Evolutionary conservation across 768 basidiomycete species (phyloP).

Genomic region (Suillus ampliporus): DNA sequence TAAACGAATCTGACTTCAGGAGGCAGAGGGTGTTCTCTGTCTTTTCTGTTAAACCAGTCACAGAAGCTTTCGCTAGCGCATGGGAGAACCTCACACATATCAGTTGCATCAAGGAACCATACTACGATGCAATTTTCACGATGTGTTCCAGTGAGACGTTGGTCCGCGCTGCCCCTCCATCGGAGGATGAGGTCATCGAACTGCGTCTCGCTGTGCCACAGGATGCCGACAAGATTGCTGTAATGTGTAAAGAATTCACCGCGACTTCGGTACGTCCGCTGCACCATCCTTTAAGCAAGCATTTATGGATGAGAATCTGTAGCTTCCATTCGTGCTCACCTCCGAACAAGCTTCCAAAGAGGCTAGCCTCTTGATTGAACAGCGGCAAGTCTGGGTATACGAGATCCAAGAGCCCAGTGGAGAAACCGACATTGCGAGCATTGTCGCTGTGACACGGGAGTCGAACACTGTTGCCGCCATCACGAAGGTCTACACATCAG

Average conservation of each 20-base stretch:
- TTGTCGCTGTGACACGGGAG: constrained; percentile 63
- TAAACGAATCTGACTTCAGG: constrained; percentile 30
- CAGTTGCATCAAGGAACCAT: constrained; percentile 46
- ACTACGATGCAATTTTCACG: constrained; percentile 56
- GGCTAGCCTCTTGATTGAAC: constrained; percentile 53
- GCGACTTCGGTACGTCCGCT: constrained; percentile 51
- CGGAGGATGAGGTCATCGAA: constrained; percentile 42
- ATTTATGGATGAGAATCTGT: constrained; percentile 38
- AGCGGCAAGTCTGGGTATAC: constrained; percentile 60
- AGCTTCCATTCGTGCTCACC: constrained; percentile 44
- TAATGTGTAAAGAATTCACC: constrained; percentile 57
- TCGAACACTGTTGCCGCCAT: constrained; percentile 56
- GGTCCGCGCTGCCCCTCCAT: constrained; percentile 24
- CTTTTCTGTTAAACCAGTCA: constrained; percentile 53
- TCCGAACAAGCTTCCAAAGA: constrained; percentile 47
- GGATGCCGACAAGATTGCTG: constrained; percentile 48
- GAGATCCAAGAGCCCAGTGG: constrained; percentile 40
- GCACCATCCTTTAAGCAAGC: constrained; percentile 4
- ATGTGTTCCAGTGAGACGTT: constrained; percentile 49
- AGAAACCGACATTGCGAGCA: constrained; percentile 41
- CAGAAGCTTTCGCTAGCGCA: constrained; percentile 46
- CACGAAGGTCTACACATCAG: constrained; percentile 62
- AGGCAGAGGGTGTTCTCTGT: constrained; percentile 63
- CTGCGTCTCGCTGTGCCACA: constrained; percentile 40
- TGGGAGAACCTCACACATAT: constrained; percentile 53